phyloP scores from a whole-genome alignment of 768 basidiomycete species.

The Lanmaoa rubissima region DNA sequence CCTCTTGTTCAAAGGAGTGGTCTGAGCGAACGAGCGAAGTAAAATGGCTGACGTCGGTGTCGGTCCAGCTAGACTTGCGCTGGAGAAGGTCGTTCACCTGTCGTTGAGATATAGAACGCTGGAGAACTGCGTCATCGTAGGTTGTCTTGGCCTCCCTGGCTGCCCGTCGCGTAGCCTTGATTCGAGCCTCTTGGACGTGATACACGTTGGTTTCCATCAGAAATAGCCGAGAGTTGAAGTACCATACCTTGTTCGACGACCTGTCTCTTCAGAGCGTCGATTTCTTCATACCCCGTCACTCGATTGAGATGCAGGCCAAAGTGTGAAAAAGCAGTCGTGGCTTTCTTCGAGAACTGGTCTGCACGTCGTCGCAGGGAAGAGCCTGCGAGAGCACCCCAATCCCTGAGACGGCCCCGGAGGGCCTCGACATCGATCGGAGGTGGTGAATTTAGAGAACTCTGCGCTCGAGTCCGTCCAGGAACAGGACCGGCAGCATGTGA shows the following conservation, averaged over 20 bases:
- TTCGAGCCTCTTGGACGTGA: conserved; percentile 60
- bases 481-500: background rate
- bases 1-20: conserved; percentile 81
- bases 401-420: conserved; percentile 38
- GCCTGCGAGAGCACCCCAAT: conserved; percentile 44
- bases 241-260: conserved; percentile 80
- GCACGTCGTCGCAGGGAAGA: conserved; percentile 45
- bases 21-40: conserved; percentile 89
- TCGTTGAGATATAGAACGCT: conserved; percentile 85
- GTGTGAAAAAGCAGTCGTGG: conserved; percentile 63
- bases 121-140: conserved; percentile 75
- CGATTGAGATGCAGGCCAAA: conserved; percentile 80
- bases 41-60: conserved; percentile 81
- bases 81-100: conserved; percentile 94
- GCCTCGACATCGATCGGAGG: conserved; percentile 27
- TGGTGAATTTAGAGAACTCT: background rate
- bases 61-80: conserved; percentile 93
- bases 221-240: background rate
- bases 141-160: conserved; percentile 71
- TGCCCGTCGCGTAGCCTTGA: conserved; percentile 62
- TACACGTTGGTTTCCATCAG: conserved; percentile 9
- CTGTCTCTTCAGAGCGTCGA: conserved; percentile 73
- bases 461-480: conserved; percentile 1
- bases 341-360: conserved; percentile 55
- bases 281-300: conserved; percentile 89